These are phyloP conservation scores for Rhizopogon vinicolor DNA, from an alignment of 768 basidiomycete species.

Conservation along the genomic window DNA sequence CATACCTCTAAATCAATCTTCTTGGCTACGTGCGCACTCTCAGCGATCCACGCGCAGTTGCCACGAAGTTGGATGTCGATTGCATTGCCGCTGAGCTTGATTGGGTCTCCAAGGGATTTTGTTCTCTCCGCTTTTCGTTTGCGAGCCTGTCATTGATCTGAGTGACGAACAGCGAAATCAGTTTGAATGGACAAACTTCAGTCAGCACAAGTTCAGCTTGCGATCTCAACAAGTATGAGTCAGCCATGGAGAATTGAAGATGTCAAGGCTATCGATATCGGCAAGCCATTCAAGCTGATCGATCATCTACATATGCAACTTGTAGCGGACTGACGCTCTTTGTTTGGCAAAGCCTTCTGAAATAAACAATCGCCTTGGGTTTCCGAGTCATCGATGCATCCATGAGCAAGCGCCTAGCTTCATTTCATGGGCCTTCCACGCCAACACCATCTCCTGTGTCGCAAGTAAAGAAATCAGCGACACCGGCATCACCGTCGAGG, in stretches of 20 bases:
- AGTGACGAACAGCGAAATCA: not conserved
- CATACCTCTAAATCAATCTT: constrained; percentile 75
- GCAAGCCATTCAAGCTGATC: not conserved
- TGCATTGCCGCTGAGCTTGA: constrained; percentile 71
- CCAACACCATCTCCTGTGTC: constrained; percentile 64
- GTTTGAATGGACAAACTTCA: constrained; percentile 13
- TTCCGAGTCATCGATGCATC: not conserved
- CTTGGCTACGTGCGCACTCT: constrained; percentile 72
- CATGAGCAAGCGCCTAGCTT: constrained; percentile 62
- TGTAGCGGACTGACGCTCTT: not conserved
- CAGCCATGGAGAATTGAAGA: constrained; percentile 17
- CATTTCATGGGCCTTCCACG: constrained; percentile 77
- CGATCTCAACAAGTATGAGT: constrained; percentile 23
- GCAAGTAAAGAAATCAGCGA: constrained; percentile 29
- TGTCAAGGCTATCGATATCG: not conserved
- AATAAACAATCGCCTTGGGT: constrained; percentile 2
- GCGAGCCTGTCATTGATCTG: constrained; percentile 45
- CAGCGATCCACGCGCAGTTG: constrained; percentile 80
- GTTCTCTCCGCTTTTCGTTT: constrained; percentile 66
- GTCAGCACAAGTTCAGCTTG: constrained; percentile 28
- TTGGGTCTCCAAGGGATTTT: constrained; percentile 73
- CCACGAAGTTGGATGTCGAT: constrained; percentile 63
- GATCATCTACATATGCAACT: too few species aligned
- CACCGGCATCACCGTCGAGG: constrained; percentile 41
- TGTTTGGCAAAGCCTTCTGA: constrained; percentile 6